Percentiles rank a stretch among this genome's conserved stretches.
phyloP scores from a whole-genome alignment of 2,329 filamentous ascomycete species.

The Aspergillus hortae region DNA sequence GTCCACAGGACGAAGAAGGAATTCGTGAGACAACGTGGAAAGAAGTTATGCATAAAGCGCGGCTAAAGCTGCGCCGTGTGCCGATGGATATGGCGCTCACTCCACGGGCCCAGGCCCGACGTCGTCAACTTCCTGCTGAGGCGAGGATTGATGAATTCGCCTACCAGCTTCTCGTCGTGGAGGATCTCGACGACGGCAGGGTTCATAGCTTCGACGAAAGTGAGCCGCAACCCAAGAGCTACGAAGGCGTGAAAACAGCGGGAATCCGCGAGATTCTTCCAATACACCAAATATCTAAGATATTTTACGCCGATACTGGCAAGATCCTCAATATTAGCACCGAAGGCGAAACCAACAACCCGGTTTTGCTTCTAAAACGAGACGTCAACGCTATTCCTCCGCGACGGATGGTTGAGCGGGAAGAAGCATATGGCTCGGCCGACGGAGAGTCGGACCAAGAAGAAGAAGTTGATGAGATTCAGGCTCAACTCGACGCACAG shows the following conservation, averaged over 20 bases:
- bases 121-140: slow-evolving; percentile 34
- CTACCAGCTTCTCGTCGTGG: slow-evolving; percentile 77
- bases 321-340: slow-evolving; percentile 80
- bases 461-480: slow-evolving; percentile 39
- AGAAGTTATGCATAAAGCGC: slow-evolving; percentile 90
- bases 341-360: slow-evolving; percentile 66
- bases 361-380: slow-evolving; percentile 70
- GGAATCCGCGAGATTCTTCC: slow-evolving; percentile 66
- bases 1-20: slow-evolving; percentile 54
- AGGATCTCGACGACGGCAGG: slow-evolving; percentile 72
- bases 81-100: slow-evolving; percentile 53
- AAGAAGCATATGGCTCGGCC: slow-evolving; percentile 32
- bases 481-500: slow-evolving; percentile 38
- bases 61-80: slow-evolving; percentile 72
- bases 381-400: slow-evolving; percentile 63
- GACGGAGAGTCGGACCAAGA: slow-evolving; percentile 26
- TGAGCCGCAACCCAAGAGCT: slow-evolving; percentile 54
- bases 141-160: slow-evolving; percentile 61
- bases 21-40: slow-evolving; percentile 78
- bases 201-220: slow-evolving; percentile 64
- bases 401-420: slow-evolving; percentile 53
- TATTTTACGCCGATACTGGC: slow-evolving; percentile 89
- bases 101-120: slow-evolving; percentile 11
- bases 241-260: slow-evolving; percentile 58
- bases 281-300: slow-evolving; percentile 76